Evolutionary conservation across 805 yeast species (phyloP), one percentile per base, ranked within the genome.

Genomic region (Sugiyamaella chiloensis): DNA sequence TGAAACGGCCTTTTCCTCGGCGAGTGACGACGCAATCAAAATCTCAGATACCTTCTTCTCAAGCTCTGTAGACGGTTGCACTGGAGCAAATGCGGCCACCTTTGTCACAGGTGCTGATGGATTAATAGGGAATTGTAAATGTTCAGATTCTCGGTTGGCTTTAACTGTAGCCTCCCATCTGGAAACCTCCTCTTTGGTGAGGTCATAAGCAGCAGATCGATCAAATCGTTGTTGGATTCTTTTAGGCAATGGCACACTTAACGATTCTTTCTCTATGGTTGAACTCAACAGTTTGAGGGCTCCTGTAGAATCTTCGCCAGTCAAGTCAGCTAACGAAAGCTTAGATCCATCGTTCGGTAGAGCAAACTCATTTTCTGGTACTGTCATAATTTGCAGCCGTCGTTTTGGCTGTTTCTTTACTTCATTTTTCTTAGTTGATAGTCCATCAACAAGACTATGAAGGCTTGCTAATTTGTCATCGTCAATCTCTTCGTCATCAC

Each of bases 161-260:
- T 80, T 80, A 20, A 93, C 87, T 0, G 83, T 78, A 43, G 89
- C 96, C 46, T 81, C 78, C 98, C 99, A 93, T 65, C 84, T 85
- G 50, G 80, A 75, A 4, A 91, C 86, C 62, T 93, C 96, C 36
- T 83, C 85, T 56, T 83, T 88, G 39, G 96, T 81, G 27, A 93
- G 77, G 48, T 87, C 95, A 63, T 86, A 90, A 0, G 99, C 98
- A 1, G 91, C 97, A 48, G 74, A 76, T 61, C 98, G 78, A 57
- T 90, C 96, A 55, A 84, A 78, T 61, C 93, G 80, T 57, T 86
- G 79, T 66, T 89, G 95, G 47, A 91, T 81, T 55, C 95, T 79
- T 58, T 80, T 79, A 1, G 97, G 96, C 46, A 89, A 72, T 1
- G 98, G 97, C 9, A 88, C 82, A 0, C 84, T 77, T 42, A 88